These are phyloP conservation scores for Citrus reticulata DNA, from an alignment of 345 rosid genomes.

Conservation along the genomic window DNA sequence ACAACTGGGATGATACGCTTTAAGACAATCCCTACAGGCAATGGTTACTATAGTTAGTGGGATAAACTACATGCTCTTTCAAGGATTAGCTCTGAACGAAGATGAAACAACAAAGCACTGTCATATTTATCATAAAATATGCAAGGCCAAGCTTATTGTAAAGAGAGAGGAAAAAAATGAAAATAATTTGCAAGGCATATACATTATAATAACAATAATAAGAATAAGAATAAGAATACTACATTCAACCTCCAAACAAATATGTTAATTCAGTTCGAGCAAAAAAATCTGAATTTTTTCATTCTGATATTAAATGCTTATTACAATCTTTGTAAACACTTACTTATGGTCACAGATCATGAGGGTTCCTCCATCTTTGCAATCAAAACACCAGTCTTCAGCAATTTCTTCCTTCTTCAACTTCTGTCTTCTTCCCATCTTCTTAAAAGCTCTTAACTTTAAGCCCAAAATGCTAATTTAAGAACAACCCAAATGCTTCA, in stretches of 20 bases:
- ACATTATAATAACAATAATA: too few species aligned
- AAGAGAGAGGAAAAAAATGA: too few species aligned
- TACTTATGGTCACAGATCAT: slow-evolving; percentile 49
- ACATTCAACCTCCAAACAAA: too few species aligned
- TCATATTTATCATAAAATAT: too few species aligned
- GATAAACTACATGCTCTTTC: not conserved
- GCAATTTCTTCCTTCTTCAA: slow-evolving; percentile 26
- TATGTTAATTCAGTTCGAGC: not conserved
- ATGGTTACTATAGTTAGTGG: not conserved
- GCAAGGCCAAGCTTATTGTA: too few species aligned
- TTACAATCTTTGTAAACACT: slow-evolving; percentile 1
- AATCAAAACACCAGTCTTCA: slow-evolving; percentile 45
- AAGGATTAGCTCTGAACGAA: not conserved
- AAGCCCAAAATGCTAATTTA: not conserved
- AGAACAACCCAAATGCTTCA: not conserved
- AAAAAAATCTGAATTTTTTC: not conserved
- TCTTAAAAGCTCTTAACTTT: slow-evolving; percentile 3
- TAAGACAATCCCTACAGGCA: slow-evolving; percentile 39
- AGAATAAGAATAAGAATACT: too few species aligned
- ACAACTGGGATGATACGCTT: slow-evolving; percentile 45
- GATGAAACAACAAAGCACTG: not conserved
- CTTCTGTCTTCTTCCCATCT: slow-evolving; percentile 20
- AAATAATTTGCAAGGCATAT: not conserved
- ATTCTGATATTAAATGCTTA: not conserved
- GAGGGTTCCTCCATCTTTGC: slow-evolving; percentile 57